Percentiles rank a stretch among this genome's conserved stretches.
Conservation (phyloP, 805 yeast genomes). For the Wickerhamomyces chambardii region DNA sequence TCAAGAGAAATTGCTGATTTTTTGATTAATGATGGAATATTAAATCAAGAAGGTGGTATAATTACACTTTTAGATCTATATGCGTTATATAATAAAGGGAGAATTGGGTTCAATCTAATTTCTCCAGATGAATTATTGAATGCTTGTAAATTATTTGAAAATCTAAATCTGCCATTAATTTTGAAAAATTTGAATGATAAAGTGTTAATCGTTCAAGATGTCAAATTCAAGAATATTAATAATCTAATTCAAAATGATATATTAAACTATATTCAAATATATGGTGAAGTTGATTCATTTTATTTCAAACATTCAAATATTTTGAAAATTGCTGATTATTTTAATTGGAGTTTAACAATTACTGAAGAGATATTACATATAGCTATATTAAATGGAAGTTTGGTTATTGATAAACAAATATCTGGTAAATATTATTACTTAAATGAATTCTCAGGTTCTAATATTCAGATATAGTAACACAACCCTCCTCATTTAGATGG, state of each 20-base stretch:
- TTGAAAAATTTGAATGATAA: constrained; percentile 28
- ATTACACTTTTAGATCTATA: constrained; percentile 55
- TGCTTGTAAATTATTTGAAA: constrained; percentile 49
- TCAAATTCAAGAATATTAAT: constrained; percentile 24
- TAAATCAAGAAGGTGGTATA: constrained; percentile 46
- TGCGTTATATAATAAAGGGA: constrained; percentile 55
- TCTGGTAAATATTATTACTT: constrained; percentile 57
- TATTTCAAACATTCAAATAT: constrained; percentile 15
- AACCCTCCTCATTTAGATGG: too few species aligned
- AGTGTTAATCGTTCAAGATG: constrained; percentile 30
- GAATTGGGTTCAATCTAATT: constrained; percentile 56
- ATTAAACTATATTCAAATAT: constrained; percentile 15
- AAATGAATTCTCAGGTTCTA: constrained; percentile 31
- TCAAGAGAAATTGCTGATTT: constrained; percentile 78
- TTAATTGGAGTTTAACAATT: constrained; percentile 60
- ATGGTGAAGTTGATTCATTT: constrained; percentile 19
- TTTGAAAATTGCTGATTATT: constrained; percentile 19
- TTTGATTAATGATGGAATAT: constrained; percentile 33
- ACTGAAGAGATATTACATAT: constrained; percentile 54
- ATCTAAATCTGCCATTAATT: constrained; percentile 47
- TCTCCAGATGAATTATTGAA: constrained; percentile 59
- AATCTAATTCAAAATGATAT: constrained; percentile 20
- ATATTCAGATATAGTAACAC: too few species aligned
- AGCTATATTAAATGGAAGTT: constrained; percentile 44
- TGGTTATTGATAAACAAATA: constrained; percentile 61